phyloP scores from a whole-genome alignment of 306 rosid genomes.

The Dryas drummondii region DNA sequence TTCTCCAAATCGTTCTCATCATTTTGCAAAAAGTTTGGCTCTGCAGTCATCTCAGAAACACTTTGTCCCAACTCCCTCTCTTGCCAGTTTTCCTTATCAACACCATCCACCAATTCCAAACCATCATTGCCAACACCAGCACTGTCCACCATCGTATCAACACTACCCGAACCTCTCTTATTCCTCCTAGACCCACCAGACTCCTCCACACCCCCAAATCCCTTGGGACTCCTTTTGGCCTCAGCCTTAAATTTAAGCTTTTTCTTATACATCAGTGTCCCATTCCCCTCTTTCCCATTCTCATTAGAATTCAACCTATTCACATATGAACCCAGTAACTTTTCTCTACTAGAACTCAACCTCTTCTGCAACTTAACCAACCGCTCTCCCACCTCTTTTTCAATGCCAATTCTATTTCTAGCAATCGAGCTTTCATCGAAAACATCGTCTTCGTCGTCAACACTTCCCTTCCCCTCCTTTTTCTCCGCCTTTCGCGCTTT shows the following conservation, averaged over 20 bases:
- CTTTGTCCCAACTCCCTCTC: conserved; percentile 16
- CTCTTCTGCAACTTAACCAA: conserved; percentile 50
- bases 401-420: conserved; percentile 42
- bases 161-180: conserved; percentile 20
- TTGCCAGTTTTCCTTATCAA: conserved; percentile 22
- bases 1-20: conserved; percentile 33
- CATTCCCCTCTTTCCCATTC: conserved; percentile 31
- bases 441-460: conserved; percentile 11
- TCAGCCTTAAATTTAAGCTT: conserved; percentile 47
- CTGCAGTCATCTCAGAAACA: conserved; percentile 17
- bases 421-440: conserved; percentile 30
- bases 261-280: conserved; percentile 45
- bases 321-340: conserved; percentile 22
- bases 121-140: conserved; percentile 30
- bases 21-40: conserved; percentile 15
- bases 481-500: conserved; percentile 59
- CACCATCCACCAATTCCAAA: conserved; percentile 11
- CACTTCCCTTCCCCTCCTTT: conserved; percentile 26
- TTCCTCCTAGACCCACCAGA: conserved; percentile 22
- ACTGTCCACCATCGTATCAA: conserved; percentile 11
- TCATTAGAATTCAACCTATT: conserved; percentile 31
- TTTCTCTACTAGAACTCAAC: conserved; percentile 41
- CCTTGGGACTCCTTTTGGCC: conserved; percentile 47
- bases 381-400: conserved; percentile 56
- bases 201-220: conserved; percentile 50